A percentile compares a stretch with the other conserved stretches of the same genome.
phyloP scores from a whole-genome alignment of 1,139 yeast genomes.

The Saccharomyces pastorianus region DNA sequence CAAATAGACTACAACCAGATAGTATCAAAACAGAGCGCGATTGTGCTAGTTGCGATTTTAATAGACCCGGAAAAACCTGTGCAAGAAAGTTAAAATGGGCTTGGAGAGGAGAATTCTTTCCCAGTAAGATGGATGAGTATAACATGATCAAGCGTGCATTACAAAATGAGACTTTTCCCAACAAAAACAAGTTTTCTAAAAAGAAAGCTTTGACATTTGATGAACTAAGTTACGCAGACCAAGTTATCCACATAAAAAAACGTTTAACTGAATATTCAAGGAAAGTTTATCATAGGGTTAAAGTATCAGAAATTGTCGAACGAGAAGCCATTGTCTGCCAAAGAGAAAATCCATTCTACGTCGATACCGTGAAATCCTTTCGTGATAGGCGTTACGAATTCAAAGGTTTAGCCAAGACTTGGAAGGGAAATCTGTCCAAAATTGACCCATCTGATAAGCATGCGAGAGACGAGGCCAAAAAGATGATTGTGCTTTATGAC shows the following conservation, averaged over 20 bases:
- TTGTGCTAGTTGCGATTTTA: conserved; percentile 96
- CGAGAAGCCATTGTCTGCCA: conserved; percentile 95
- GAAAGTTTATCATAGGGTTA: conserved; percentile 74
- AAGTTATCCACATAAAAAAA: conserved; percentile 66
- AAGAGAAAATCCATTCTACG: conserved; percentile 94
- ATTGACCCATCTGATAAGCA: conserved; percentile 48
- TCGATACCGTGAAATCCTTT: conserved; percentile 86
- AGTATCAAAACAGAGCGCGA: conserved; percentile 93
- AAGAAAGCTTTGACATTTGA: conserved; percentile 57
- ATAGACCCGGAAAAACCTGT: conserved; percentile 88
- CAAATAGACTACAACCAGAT: conserved; percentile 95
- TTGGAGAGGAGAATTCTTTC: conserved; percentile 96
- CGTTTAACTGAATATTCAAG: conserved; percentile 79
- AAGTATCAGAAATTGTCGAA: conserved; percentile 74
- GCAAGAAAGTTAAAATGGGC: conserved; percentile 92
- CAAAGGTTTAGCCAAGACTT: conserved; percentile 85
- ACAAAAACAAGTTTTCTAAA: conserved; percentile 33
- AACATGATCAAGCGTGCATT: conserved; percentile 80
- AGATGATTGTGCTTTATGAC: conserved; percentile 90
- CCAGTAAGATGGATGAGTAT: conserved; percentile 87
- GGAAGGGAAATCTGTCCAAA: conserved; percentile 74
- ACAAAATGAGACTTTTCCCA: conserved; percentile 71
- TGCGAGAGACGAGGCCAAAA: conserved; percentile 73
- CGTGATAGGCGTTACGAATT: conserved; percentile 95
- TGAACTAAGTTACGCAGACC: conserved; percentile 69